Evolutionary conservation across 2,329 filamentous ascomycete species (phyloP).

Genomic region (Colletotrichum noveboracense): DNA sequence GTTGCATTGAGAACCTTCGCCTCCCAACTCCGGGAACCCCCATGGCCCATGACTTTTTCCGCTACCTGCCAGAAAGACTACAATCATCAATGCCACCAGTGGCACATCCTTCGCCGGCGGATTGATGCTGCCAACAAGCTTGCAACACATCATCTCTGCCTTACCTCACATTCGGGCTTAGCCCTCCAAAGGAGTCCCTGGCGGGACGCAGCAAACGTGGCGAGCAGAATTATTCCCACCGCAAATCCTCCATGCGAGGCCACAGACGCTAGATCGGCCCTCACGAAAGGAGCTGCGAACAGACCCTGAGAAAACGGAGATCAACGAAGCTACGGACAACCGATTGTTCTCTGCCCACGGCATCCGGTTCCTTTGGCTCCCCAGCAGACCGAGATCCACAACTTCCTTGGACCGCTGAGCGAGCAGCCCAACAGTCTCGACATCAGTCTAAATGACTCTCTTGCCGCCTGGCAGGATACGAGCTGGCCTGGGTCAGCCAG

Average conservation of each 20-base stretch:
- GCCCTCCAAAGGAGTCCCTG: neutral
- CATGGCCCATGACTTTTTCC: neutral
- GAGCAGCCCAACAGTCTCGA: neutral
- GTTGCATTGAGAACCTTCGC: neutral
- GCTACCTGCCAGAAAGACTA: neutral
- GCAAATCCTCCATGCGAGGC: neutral
- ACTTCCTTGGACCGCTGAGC: neutral
- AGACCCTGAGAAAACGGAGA: neutral
- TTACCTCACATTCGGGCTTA: neutral
- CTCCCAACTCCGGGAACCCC: neutral
- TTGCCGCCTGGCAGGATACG: neutral
- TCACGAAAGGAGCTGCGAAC: neutral
- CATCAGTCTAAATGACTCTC: neutral
- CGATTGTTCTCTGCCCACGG: neutral
- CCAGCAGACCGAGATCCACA: neutral
- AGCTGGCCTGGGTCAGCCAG: neutral
- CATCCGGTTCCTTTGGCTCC: neutral
- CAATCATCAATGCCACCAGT: neutral
- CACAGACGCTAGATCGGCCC: neutral
- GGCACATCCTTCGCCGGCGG: neutral
- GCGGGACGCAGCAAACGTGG: neutral
- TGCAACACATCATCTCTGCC: neutral
- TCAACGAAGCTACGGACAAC: neutral
- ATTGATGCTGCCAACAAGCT: neutral
- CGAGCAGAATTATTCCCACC: constrained; percentile 3